Conservation (phyloP, 2,329 filamentous ascomycete genomes). For the Pseudocercospora macadamiae region DNA sequence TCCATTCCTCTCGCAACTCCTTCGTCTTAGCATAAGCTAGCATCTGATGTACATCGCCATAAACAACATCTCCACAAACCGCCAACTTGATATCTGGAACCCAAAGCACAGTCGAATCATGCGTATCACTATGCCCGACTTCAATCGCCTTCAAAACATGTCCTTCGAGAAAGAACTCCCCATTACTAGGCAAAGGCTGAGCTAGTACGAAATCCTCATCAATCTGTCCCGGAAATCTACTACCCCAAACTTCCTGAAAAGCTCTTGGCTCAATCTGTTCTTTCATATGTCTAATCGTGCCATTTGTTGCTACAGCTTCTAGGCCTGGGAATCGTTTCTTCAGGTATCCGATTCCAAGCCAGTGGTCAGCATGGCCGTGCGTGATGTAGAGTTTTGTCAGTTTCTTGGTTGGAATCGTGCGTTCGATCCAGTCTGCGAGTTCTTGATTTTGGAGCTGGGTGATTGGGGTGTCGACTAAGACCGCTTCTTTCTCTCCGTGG, state of each 20-base stretch:
- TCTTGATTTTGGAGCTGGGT: slow-evolving; percentile 4
- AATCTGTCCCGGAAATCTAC: slow-evolving; percentile 4
- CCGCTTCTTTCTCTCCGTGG: slow-evolving; percentile 6
- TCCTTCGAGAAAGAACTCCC: slow-evolving; percentile 5
- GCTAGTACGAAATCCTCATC: slow-evolving; percentile 5
- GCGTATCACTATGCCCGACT: slow-evolving; percentile 14
- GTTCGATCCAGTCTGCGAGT: slow-evolving; percentile 12
- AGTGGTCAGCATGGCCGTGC: slow-evolving; percentile 20
- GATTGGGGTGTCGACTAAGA: slow-evolving; percentile 16
- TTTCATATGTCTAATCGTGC: slow-evolving; percentile 16
- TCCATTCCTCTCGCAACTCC: slow-evolving; percentile 16
- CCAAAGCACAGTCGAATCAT: slow-evolving; percentile 16
- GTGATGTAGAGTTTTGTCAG: slow-evolving; percentile 14
- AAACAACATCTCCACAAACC: slow-evolving; percentile 17
- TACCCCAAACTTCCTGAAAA: slow-evolving; percentile 5
- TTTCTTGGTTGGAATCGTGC: background rate
- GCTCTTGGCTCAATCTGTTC: slow-evolving; percentile 1
- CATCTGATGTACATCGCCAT: slow-evolving; percentile 22
- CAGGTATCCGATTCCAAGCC: slow-evolving; percentile 9
- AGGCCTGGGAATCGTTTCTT: slow-evolving; percentile 8
- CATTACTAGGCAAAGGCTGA: slow-evolving; percentile 7
- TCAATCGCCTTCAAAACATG: slow-evolving; percentile 10
- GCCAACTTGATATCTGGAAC: slow-evolving; percentile 12
- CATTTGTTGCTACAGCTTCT: slow-evolving; percentile 8
- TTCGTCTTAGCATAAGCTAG: slow-evolving; percentile 10